phyloP scores from a whole-genome alignment of 345 rosid species.

The Chamaenerion angustifolium region DNA sequence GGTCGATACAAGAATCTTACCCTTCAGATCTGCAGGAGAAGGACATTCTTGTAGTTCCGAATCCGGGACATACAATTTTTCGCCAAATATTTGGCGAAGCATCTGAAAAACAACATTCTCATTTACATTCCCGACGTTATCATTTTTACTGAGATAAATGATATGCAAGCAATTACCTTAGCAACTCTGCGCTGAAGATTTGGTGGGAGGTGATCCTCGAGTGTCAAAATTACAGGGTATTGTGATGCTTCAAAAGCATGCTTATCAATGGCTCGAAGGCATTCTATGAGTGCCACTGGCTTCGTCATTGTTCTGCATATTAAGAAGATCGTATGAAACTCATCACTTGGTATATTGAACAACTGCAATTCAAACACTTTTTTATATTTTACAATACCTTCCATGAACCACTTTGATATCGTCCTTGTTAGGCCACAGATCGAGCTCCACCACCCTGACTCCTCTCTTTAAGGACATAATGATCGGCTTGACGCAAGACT shows the following conservation, averaged over 20 bases:
- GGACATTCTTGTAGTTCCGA: constrained; percentile 77
- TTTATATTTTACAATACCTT: too few relatives aligned
- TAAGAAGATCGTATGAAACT: too few relatives aligned
- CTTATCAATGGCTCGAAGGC: constrained; percentile 57
- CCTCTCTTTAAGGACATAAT: constrained; percentile 39
- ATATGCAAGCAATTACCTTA: constrained; percentile 23
- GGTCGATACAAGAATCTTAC: constrained; percentile 63
- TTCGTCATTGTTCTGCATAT: constrained; percentile 61
- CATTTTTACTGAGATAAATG: neutral
- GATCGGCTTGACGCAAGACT: constrained; percentile 49
- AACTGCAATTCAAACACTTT: too few relatives aligned
- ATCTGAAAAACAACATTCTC: constrained; percentile 29
- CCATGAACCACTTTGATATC: constrained; percentile 60
- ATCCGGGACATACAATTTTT: constrained; percentile 58
- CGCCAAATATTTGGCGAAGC: constrained; percentile 65
- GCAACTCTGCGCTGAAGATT: constrained; percentile 84
- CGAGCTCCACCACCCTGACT: constrained; percentile 74
- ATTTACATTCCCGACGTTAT: neutral
- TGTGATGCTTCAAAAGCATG: constrained; percentile 69
- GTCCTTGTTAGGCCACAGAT: constrained; percentile 58
- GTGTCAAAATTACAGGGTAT: constrained; percentile 75
- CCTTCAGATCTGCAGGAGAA: constrained; percentile 54
- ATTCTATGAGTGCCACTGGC: constrained; percentile 61
- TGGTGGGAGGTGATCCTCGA: constrained; percentile 91
- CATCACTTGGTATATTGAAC: too few relatives aligned